Evolutionary conservation across 2,329 filamentous ascomycete species (phyloP), one percentile per base, ranked within the genome.

Genomic region (Hypoxylon sp.): DNA sequence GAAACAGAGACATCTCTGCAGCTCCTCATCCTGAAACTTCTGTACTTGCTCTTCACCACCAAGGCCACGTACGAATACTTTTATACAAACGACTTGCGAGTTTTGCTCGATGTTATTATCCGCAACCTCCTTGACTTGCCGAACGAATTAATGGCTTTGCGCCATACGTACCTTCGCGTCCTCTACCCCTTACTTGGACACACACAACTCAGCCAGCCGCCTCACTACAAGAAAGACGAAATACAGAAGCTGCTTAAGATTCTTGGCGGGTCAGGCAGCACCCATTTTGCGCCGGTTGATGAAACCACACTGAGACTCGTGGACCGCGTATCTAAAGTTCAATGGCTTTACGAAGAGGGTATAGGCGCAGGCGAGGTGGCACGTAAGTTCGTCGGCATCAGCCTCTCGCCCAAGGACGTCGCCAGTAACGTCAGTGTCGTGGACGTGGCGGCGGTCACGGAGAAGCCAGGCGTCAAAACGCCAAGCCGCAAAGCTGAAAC

Each of bases 41-140:
- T 99, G 23, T 99, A 98, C 75, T 85, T 99, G 29, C 83, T 99
- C 8, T 99, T 99, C 76, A 97, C 93, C 3, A 98, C 92, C 8
- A 87, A 87, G 54, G 85, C 89, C 13, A 99, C 95, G 0, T 92
- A 95, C 73, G 95, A 99, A 76, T 99, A 98, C 75, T 99, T 99
- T 72, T 99, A 98, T 75, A 97, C 92, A 23, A 99, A 99, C 72
- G 95, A 99, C 70, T 81, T 99, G 24, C 90, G 92, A 56, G 95
- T 99, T 3, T 84, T 99, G 13, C 83, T 98, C 42, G 95, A 99
- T 71, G 95, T 99, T 63, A 92, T 99, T 56, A 91, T 99, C 59
- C 90, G 95, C 38, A 99, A 99, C 70, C 81, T 99, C n/a, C 87
- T 98, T 69, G 95, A 99, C 72, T 81, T 99, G 7, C 95, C 96